Percentiles rank a stretch among this genome's conserved stretches.
Evolutionary conservation across 306 rosid species (phyloP).

Genomic region (Cicer yamashitae): DNA sequence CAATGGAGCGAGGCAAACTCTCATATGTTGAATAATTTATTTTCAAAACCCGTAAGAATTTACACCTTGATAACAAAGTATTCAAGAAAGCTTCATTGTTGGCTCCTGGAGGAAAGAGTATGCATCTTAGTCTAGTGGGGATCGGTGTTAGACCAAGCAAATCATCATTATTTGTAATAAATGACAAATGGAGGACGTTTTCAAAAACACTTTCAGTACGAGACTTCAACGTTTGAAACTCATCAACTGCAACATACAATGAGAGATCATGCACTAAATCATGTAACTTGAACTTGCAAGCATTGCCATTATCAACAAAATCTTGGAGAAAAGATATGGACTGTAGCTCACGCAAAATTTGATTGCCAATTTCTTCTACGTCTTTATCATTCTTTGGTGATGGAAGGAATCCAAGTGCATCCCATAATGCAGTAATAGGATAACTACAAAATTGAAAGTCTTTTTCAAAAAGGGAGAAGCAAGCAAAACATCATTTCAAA

Average conservation of each 20-base stretch:
- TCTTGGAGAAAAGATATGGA: conserved; percentile 34
- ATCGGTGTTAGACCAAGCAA: neutral
- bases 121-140: neutral
- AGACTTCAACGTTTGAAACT: neutral
- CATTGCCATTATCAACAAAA: neutral
- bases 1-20: neutral
- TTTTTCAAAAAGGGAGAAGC: conserved; percentile 32
- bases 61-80: neutral
- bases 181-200: neutral
- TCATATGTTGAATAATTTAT: neutral
- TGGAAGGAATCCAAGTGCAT: conserved; percentile 44
- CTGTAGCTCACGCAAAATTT: neutral
- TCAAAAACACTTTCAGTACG: neutral
- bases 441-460: neutral
- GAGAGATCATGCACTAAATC: conserved; percentile 41
- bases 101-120: neutral
- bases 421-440: conserved; percentile 14
- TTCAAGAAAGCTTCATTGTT: conserved; percentile 9
- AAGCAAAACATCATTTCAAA: conserved; percentile 48
- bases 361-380: conserved; percentile 24
- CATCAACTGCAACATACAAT: conserved; percentile 19
- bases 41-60: neutral
- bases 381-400: neutral
- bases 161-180: neutral
- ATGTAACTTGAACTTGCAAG: neutral